Evolutionary conservation across 768 basidiomycete genomes (phyloP).

Genomic region (Pulveroboletus sp.): DNA sequence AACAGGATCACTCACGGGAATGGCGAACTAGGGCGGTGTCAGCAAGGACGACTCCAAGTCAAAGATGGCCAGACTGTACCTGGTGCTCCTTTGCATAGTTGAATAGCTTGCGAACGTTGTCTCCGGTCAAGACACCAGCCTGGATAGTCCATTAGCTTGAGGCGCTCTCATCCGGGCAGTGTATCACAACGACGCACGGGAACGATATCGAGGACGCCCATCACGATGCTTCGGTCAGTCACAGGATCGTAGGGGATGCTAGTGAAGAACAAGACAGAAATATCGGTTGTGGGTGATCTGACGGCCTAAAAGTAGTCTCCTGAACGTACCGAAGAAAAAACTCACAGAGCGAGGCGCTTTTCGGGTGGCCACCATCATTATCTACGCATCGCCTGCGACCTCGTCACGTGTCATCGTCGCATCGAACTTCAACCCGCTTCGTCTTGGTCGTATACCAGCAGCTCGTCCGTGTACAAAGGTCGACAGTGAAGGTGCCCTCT

Average conservation of each 20-base stretch:
- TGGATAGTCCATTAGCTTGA: slow-evolving; percentile 28
- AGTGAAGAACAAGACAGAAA: background rate
- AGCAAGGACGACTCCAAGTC: background rate
- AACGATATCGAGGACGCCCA: slow-evolving; percentile 83
- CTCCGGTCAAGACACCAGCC: slow-evolving; percentile 95
- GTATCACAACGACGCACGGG: slow-evolving; percentile 50
- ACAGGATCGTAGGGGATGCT: slow-evolving; percentile 11
- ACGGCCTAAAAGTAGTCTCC: background rate
- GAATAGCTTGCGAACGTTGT: slow-evolving; percentile 91
- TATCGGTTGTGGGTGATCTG: background rate
- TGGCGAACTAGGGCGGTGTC: slow-evolving; percentile 57
- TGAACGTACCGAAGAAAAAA: no score
- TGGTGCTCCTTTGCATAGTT: slow-evolving; percentile 87
- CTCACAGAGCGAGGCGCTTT: background rate
- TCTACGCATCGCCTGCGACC: background rate
- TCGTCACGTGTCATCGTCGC: slow-evolving; percentile 11
- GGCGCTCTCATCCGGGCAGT: background rate
- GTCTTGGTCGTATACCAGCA: no score
- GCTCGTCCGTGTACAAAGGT: no score
- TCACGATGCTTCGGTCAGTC: slow-evolving; percentile 24
- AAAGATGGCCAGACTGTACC: slow-evolving; percentile 39
- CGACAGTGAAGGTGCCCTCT: background rate
- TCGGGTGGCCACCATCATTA: slow-evolving; percentile 1
- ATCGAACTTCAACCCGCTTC: no score
- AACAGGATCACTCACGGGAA: slow-evolving; percentile 56